A percentile compares a stretch with the other conserved stretches of the same genome.
Conservation (phyloP, 2,329 filamentous ascomycete genomes). For the Phoma sp. region DNA sequence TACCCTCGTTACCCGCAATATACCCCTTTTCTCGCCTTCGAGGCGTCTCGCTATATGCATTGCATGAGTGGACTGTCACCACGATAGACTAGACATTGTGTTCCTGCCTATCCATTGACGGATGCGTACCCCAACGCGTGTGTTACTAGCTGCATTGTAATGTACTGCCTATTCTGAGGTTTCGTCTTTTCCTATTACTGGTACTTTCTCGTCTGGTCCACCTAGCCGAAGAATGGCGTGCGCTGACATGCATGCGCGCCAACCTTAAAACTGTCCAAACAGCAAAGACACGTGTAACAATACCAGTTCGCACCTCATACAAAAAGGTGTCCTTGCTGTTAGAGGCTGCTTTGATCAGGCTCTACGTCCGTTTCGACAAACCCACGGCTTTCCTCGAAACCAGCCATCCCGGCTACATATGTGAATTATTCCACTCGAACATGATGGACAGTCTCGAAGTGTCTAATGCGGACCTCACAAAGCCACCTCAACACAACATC, state of each 20-base stretch:
- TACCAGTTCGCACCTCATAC: too few species aligned
- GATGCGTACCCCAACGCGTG: neutral
- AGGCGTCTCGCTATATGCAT: neutral
- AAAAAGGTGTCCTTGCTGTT: too few species aligned
- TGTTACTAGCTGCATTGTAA: neutral
- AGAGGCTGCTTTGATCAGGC: too few species aligned
- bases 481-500: constrained; percentile 16
- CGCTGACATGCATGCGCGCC: constrained; percentile 6
- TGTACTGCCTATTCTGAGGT: too few species aligned
- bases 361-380: too few species aligned
- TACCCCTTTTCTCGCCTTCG: constrained; percentile 1
- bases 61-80: neutral
- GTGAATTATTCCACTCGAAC: neutral
- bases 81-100: too few species aligned
- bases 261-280: neutral
- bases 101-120: too few species aligned
- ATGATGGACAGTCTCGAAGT: too few species aligned
- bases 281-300: neutral
- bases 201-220: neutral
- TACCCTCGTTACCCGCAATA: neutral
- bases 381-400: too few species aligned
- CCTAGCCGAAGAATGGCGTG: constrained; percentile 2
- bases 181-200: too few species aligned
- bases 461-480: neutral
- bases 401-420: too few species aligned